Evolutionary conservation across 2,329 filamentous ascomycete genomes (phyloP).

Genomic region (Raffaelea deltoideospora): DNA sequence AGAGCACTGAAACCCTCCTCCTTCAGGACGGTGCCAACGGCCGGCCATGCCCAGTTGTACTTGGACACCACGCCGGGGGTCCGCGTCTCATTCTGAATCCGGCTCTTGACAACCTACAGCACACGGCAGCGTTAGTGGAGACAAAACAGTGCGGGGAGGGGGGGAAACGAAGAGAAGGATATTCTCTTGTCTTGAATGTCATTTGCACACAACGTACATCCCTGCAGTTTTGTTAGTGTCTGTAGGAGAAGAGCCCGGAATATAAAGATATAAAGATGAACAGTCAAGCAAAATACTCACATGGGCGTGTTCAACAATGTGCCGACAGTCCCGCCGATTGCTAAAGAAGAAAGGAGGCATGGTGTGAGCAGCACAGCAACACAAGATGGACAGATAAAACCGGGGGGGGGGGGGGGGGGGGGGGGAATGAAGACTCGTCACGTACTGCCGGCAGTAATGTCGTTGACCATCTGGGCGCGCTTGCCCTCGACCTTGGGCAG

Average conservation of each 20-base stretch:
- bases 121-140: no score
- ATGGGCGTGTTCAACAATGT: constrained; percentile 90
- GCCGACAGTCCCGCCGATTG: constrained; percentile 73
- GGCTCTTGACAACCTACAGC: constrained; percentile 76
- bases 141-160: no score
- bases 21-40: constrained; percentile 70
- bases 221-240: constrained; percentile 1
- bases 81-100: constrained; percentile 88
- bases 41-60: constrained; percentile 97
- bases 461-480: constrained; percentile 67
- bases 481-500: constrained; percentile 73
- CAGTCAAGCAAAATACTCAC: no score
- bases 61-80: constrained; percentile 70
- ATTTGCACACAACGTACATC: no score
- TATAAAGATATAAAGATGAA: no score
- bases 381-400: neutral
- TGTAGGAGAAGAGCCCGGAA: no score
- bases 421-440: no score
- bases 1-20: constrained; percentile 86
- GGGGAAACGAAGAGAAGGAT: no score
- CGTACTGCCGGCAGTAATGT: constrained; percentile 60
- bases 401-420: no score
- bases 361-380: neutral
- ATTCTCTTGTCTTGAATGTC: no score
- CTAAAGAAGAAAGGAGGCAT: neutral